Evolutionary conservation across 192 early-diverging fungal genomes (phyloP).

Genomic region (Gamsiella multidivaricata): DNA sequence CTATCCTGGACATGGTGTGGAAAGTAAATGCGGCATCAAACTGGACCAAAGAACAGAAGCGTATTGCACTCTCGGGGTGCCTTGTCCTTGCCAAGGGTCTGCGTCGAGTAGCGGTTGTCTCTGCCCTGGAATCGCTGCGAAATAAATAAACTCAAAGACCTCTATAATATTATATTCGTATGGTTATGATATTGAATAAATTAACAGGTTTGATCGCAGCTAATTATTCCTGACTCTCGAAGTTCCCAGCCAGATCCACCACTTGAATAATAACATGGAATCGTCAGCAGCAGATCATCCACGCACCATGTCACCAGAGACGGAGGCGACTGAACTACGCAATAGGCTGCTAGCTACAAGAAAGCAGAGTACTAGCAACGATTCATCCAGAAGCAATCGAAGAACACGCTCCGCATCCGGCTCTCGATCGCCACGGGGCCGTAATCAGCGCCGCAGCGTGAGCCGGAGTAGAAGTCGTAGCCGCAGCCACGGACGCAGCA

Average conservation of each 20-base stretch:
- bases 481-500: neutral
- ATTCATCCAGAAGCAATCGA: neutral
- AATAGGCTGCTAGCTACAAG: constrained; percentile 1
- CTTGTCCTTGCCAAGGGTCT: constrained; percentile 20
- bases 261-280: neutral
- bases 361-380: neutral
- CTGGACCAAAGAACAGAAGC: constrained; percentile 39
- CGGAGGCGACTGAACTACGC: neutral
- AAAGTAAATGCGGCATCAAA: constrained; percentile 13
- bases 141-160: constrained; percentile 22
- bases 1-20: constrained; percentile 20
- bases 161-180: no score
- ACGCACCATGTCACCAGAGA: constrained; percentile 1
- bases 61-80: constrained; percentile 2
- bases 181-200: no score
- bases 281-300: constrained; percentile 4
- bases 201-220: no score
- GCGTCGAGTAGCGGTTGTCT: constrained; percentile 18
- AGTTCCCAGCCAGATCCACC: no score
- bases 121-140: neutral
- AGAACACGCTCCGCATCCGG: neutral
- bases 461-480: constrained; percentile 1
- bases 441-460: neutral
- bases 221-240: no score
- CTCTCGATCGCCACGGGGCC: neutral